Evolutionary conservation across 1,139 yeast genomes (phyloP).

Genomic region (Saccharomyces pastorianus): DNA sequence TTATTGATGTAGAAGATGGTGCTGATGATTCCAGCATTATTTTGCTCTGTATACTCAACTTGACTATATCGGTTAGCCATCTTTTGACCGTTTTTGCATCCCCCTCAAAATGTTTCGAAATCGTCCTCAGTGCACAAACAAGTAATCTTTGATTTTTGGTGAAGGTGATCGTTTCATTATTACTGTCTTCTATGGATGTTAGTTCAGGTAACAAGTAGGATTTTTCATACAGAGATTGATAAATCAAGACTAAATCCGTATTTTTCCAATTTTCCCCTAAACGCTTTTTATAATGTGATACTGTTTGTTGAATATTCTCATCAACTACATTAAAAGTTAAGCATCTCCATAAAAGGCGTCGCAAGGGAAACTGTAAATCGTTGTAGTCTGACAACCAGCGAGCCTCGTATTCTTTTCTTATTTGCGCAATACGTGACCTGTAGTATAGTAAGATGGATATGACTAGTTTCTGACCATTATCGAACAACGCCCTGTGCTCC

Average conservation of each 20-base stretch:
- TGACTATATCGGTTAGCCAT: constrained; percentile 19
- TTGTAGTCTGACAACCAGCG: constrained; percentile 20
- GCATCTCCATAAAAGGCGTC: constrained; percentile 26
- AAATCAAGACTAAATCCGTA: constrained; percentile 9
- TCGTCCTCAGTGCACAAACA: constrained; percentile 5
- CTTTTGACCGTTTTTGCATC: constrained; percentile 7
- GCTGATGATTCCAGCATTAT: constrained; percentile 10
- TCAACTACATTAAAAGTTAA: constrained; percentile 1
- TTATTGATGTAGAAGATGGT: constrained; percentile 5
- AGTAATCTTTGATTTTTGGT: constrained; percentile 11
- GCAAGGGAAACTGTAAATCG: constrained; percentile 16
- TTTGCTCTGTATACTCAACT: constrained; percentile 22
- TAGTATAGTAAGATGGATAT: constrained; percentile 22
- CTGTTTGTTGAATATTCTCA: not conserved
- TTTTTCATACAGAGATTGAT: constrained; percentile 15
- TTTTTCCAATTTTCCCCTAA: not conserved
- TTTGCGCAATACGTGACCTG: constrained; percentile 11
- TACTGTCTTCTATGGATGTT: not conserved
- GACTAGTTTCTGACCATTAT: constrained; percentile 11
- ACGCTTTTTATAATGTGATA: not conserved
- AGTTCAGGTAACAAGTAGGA: constrained; percentile 8
- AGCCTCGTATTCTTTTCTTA: constrained; percentile 9
- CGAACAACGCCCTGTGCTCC: constrained; percentile 15
- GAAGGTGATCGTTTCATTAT: not conserved
- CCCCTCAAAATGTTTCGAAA: constrained; percentile 8